Conservation (phyloP, 2,329 filamentous ascomycete species). For the Aspergillus sp. region DNA sequence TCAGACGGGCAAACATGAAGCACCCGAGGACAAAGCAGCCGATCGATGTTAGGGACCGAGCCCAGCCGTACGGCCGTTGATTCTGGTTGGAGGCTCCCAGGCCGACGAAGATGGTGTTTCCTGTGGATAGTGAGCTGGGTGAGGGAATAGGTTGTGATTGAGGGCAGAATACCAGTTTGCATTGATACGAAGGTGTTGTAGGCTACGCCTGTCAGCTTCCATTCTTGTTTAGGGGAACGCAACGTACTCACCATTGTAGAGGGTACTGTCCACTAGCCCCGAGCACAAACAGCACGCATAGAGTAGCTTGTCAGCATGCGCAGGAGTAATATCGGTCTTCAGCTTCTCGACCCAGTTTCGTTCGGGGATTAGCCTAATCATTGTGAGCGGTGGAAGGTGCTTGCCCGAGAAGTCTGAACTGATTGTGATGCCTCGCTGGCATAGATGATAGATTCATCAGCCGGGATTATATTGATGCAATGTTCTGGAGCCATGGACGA, state of each 20-base stretch:
- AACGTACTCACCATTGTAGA: slow-evolving; percentile 25
- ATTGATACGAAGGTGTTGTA: slow-evolving; percentile 42
- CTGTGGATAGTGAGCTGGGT: slow-evolving; percentile 13
- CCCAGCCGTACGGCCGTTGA: slow-evolving; percentile 42
- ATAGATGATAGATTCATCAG: not conserved
- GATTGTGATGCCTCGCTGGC: not conserved
- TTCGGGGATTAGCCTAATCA: not conserved
- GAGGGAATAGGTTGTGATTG: not conserved
- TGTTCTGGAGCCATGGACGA: not conserved
- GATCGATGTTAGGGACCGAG: slow-evolving; percentile 45
- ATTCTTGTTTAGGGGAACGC: not conserved
- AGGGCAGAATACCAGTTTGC: not conserved
- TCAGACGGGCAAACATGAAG: slow-evolving; percentile 39
- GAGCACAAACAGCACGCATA: slow-evolving; percentile 28
- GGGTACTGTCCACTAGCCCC: slow-evolving; percentile 29
- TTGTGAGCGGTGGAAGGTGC: not conserved
- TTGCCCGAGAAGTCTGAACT: not conserved
- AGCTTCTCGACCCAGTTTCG: slow-evolving; percentile 4
- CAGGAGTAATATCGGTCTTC: slow-evolving; percentile 19
- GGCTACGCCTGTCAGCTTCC: slow-evolving; percentile 21
- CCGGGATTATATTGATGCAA: not conserved
- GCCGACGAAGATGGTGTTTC: slow-evolving; percentile 46
- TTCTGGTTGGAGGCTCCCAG: slow-evolving; percentile 43
- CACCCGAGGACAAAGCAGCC: slow-evolving; percentile 44
- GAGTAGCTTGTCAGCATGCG: slow-evolving; percentile 25